A percentile compares a stretch with the other conserved stretches of the same genome.
Evolutionary conservation across 306 rosid genomes (phyloP).

Genomic region (Begonia peltatifolia): DNA sequence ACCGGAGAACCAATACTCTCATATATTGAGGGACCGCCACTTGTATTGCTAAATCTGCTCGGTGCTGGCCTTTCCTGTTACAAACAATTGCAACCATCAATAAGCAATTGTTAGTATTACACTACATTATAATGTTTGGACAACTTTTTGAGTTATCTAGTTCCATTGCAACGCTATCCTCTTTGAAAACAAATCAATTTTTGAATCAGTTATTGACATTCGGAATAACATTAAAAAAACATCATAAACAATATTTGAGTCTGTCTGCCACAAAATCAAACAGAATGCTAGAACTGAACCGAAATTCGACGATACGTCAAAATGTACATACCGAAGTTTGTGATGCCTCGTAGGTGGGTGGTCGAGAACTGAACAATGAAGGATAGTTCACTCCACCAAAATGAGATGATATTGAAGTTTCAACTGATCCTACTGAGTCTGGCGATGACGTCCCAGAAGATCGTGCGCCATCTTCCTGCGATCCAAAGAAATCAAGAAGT

Average conservation of each 20-base stretch:
- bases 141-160: no score
- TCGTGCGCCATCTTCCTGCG: slow-evolving; percentile 83
- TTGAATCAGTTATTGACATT: no score
- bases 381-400: slow-evolving; percentile 98
- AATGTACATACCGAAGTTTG: slow-evolving; percentile 19
- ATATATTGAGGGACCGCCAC: slow-evolving; percentile 44
- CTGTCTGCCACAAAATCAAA: no score
- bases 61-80: slow-evolving; percentile 59
- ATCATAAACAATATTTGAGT: no score
- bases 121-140: no score
- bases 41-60: slow-evolving; percentile 43
- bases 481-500: slow-evolving; percentile 10
- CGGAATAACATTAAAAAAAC: no score
- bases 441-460: slow-evolving; percentile 92
- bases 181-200: no score
- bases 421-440: slow-evolving; percentile 92
- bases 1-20: slow-evolving; percentile 72
- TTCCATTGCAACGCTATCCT: no score
- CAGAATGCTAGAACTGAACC: no score
- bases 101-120: no score
- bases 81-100: no score
- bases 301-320: no score
- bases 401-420: slow-evolving; percentile 96
- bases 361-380: slow-evolving; percentile 84
- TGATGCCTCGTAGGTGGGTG: slow-evolving; percentile 39